Base-by-base conservation (phyloP, 2,329 filamentous ascomycete genomes). In the Plenodomus biglobosus region DNA sequence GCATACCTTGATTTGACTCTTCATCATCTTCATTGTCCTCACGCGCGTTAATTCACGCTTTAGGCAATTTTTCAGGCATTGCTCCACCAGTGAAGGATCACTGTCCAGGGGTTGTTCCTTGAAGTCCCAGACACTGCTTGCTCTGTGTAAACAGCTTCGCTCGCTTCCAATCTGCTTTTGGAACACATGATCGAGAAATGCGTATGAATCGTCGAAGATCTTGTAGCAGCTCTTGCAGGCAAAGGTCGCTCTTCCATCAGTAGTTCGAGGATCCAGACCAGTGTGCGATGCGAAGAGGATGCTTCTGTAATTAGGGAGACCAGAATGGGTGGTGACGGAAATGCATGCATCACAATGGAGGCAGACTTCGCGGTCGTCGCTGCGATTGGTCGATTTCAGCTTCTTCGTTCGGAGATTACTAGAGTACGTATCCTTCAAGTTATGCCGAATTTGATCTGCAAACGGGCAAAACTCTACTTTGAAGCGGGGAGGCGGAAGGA, bases 181-280 rank as follows among this genome's bases (percentile, higher is more conserved):
- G 42, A 68, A 70, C 2, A 63, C 48, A 35, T 71, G 68, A 20
- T 71, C 68, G 2, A 71, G 57, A 48, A 69, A 71, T 15, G 62
- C 65, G 46, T 70, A 71, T 10, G 66, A 68, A 24, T 69, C 65
- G 19, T 64, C 55, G 16, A 70, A 69, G 1, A 53, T 62, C 43
- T 71, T 71, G 58, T 71, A 68, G 48, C 68, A 71, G 49, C 66
- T 63, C 13, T 58, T 64, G 46, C 68, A 71, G 1, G 68, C 67
- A 38, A 66, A 71, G 7, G 50, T 65, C 3, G 68, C 62, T 43
- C 47, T 48, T n/a, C 62, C 50, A 16, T 59, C 53, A 0, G 39
- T 3, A 8, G 37, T 38, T 8, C 20, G 40, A 8, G 42, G 30
- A 40, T 43, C 46, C 17, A 47, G 42, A 17, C 53, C 53, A 35